phyloP scores from a whole-genome alignment of 768 basidiomycete species.

The Lentinula detonsa region DNA sequence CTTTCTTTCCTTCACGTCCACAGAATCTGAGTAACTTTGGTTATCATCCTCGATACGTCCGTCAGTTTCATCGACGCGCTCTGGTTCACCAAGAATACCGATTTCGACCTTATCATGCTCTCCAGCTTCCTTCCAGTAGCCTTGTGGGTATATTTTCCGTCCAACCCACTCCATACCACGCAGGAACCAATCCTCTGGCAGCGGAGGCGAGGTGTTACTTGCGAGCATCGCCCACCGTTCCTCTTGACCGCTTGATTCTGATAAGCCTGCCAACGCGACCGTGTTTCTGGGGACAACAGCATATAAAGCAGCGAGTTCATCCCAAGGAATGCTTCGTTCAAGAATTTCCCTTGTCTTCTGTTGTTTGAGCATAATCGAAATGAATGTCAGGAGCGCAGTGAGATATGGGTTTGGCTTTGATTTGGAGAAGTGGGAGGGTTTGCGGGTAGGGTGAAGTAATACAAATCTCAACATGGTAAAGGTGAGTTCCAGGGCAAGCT shows the following conservation, averaged over 20 bases:
- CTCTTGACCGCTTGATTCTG: slow-evolving; percentile 19
- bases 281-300: slow-evolving; percentile 49
- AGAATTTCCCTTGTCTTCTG: slow-evolving; percentile 52
- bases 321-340: slow-evolving; percentile 83
- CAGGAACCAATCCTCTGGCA: slow-evolving; percentile 93
- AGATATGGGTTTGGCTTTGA: slow-evolving; percentile 80
- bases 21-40: slow-evolving; percentile 24
- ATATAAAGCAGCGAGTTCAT: slow-evolving; percentile 55
- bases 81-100: slow-evolving; percentile 67
- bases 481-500: slow-evolving; percentile 69
- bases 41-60: slow-evolving; percentile 79
- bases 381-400: slow-evolving; percentile 81
- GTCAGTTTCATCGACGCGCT: slow-evolving; percentile 55
- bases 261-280: slow-evolving; percentile 39
- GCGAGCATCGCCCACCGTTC: slow-evolving; percentile 67
- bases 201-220: slow-evolving; percentile 58
- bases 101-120: slow-evolving; percentile 57
- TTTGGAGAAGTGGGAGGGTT: slow-evolving; percentile 48
- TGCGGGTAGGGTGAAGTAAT: slow-evolving; percentile 57
- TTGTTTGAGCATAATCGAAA: slow-evolving; percentile 70
- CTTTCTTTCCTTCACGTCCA: slow-evolving; percentile 18
- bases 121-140: slow-evolving; percentile 84
- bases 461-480: slow-evolving; percentile 73
- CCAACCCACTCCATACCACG: slow-evolving; percentile 97
- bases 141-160: slow-evolving; percentile 83